Evolutionary conservation across 495 filamentous ascomycete species (phyloP).

Genomic region (Wilcoxina mikolae): DNA sequence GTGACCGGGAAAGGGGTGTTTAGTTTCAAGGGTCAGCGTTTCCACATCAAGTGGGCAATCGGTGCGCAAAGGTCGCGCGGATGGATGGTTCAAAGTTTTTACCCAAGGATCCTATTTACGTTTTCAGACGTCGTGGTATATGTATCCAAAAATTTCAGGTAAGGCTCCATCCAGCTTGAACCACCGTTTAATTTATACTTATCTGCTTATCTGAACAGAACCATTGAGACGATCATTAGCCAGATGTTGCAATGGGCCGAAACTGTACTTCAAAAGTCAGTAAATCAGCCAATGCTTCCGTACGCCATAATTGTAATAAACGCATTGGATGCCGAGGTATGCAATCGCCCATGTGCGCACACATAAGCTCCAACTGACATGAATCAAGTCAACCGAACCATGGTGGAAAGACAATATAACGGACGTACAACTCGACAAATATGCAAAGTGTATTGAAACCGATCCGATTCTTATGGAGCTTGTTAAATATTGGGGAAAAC

Average conservation of each 20-base stretch:
- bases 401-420: background rate
- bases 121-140: background rate
- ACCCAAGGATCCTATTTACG: background rate
- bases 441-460: conserved; percentile 4
- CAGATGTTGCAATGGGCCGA: background rate
- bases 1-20: background rate
- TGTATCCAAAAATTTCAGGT: background rate
- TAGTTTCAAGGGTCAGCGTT: no score
- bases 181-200: no score
- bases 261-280: conserved; percentile 6
- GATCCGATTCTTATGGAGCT: conserved; percentile 4
- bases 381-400: background rate
- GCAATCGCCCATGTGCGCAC: background rate
- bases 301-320: conserved; percentile 30
- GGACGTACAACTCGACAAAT: background rate
- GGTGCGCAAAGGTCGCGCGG: background rate
- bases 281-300: conserved; percentile 31
- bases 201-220: background rate
- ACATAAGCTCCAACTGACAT: background rate
- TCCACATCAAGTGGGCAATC: no score
- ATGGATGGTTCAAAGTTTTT: background rate
- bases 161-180: no score
- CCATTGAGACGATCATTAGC: background rate
- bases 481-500: conserved; percentile 1
- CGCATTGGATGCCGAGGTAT: conserved; percentile 19